Base-by-base conservation (phyloP, 495 filamentous ascomycete genomes). In the Annulohypoxylon nitens region DNA sequence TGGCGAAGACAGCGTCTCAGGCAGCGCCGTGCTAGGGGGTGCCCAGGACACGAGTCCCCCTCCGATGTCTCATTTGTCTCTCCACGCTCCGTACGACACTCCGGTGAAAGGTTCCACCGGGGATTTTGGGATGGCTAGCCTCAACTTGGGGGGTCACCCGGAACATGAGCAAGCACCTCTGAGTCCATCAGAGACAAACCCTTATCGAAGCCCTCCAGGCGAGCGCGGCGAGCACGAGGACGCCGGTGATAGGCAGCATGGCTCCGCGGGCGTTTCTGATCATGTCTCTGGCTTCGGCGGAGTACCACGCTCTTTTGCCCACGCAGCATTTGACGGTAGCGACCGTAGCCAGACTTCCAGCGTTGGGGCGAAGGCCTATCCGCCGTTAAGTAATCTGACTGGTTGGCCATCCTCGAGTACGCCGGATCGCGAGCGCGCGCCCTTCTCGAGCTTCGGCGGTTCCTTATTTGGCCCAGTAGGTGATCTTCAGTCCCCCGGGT, bases 151-250 rank as follows among this genome's bases (percentile, higher is more conserved):
- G 85, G 59, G 90, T 63, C 73, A 76, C 84, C 73, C 61, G 16
- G 76, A 77, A 33, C 79, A 81, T 70, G 80, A 78, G 85, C 71
- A 90, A 85, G 74, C 87, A 83, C 50, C 88, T 73, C 64, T 92
- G 69, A 98, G 97, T 76, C 97, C 96, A 39, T 96, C 95, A 0
- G 94, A 97, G 69, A 98, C 96, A 0, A 99, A 99, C 79, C 97
- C 96, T n/a, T 99, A 95, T 76, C 92, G 93, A 71, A 98, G 95
- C 79, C 97, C 96, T 8, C 89, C 92, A n/a, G 91, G 88, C n/a
- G 92, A 94, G 16, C 89, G 89, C 36, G 85, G 85, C 0, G 90
- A 94, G 25, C 85, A 87, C 2, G 91, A 93, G 30, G 91, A 94
- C 67, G 79, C 88, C 36, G 87, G 89, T 60, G 83, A 84, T 4